Evolutionary conservation across 2,329 filamentous ascomycete genomes (phyloP), one percentile per base, ranked within the genome.

Genomic region (Alternaria metachromatica): DNA sequence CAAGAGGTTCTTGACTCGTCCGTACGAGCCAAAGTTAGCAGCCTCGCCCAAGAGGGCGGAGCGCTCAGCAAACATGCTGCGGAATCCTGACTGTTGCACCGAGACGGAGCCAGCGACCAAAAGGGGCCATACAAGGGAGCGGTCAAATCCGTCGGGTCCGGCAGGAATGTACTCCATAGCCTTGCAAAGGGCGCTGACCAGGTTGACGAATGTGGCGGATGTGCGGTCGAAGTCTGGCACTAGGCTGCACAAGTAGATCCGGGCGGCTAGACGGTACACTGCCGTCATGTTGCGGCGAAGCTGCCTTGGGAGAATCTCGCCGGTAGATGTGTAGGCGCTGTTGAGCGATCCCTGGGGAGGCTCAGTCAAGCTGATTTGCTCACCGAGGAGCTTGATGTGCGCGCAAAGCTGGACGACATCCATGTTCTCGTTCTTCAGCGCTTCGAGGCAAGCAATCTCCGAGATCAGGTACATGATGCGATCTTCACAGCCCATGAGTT

Each of bases 401-500:
- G 91, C 88, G 87, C 94, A 97, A 48, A 98, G 88, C 55, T 89
- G 88, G 68, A 96, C 90, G 75, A 96, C 90, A 71, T 97, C 92
- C 72, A 96, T 93, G 72, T 92, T 77, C 66, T 80, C 92, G 43
- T 85, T 83, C 85, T 96, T 96, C 68, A 97, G 88, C 4, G 92
- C 92, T 80, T 98, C 96, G 57, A 99, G 89, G 81, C 96, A 98
- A 58, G 95, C 93, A 73, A 98, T 97, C 82, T 99, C 96, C 2
- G 94, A 97, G 78, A 99, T 97, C 73, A 98, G 86, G 80, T 97
- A 98, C 94, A 99, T 97, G 81, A 98, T 92, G 21, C 90, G 89
- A 82, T 99, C 96, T 68, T 98, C 95, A 80, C 96, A 98, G 71
- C 96, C 96, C 94, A 98, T 98, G 55, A 98, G 87, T 83, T 97